Base-by-base conservation (phyloP, 768 basidiomycete species). In the Lactarius quietus region DNA sequence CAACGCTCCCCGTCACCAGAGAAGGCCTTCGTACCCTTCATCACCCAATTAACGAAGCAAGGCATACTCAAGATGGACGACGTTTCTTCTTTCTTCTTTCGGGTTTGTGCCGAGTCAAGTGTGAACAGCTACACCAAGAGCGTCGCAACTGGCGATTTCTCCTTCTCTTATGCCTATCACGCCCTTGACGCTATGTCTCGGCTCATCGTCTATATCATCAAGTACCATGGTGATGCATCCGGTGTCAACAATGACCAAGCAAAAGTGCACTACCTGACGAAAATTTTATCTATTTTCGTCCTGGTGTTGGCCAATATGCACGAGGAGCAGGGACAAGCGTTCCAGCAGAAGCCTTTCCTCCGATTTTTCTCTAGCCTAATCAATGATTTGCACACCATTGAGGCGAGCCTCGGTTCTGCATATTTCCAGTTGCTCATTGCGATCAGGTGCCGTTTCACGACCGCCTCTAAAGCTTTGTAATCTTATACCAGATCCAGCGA, bases 341-440 rank as follows among this genome's bases (percentile, higher is more conserved):
- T 99, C 83, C 90, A 95, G 72, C 94, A 96, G 76, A 94, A 98
- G 75, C 96, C 97, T 0, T 98, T 98, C 82, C 96, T 95, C 80
- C 86, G 97, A 60, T 96, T 99, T 79, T 98, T 98, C 81, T 98
- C 95, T 17, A 95, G 92, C 73, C 83, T 99, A 62, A 80, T 99
- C 74, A 94, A 92, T 69, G 97, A 99, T 74, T 77, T 99, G 39
- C 89, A 93, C 69, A 77, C 87, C 33, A 88, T 98, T 70, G 95
- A 97, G 76, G 80, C 83, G 29, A 87, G 87, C 72, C 83, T 98
- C 10, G 94, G 93, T 3, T 81, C 89, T 3, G 93, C 93, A 0
- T 98, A 98, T 76, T 92, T 93, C 82, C 90, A 90, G 70, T 73
- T 95, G 70, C 77, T 99, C 70, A 82, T 93, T 63, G 89, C 92